phyloP scores from a whole-genome alignment of 495 filamentous ascomycete genomes.

The Daldinia loculata region DNA sequence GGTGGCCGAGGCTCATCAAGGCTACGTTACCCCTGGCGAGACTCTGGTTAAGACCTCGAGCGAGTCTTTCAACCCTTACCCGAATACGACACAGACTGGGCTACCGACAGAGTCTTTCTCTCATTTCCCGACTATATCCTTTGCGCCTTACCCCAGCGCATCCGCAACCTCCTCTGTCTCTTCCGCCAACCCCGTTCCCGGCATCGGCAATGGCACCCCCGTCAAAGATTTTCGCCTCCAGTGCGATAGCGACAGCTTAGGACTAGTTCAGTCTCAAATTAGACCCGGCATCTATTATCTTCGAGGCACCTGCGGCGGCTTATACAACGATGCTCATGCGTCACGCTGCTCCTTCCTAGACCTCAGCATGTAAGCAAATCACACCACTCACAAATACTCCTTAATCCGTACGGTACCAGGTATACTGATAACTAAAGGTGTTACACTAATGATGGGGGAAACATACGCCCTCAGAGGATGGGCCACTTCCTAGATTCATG shows the following conservation, averaged over 20 bases:
- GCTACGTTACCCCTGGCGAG: not conserved
- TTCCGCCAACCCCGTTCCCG: not conserved
- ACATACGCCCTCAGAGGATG: not conserved
- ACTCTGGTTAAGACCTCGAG: not conserved
- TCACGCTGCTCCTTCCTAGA: conserved; percentile 29
- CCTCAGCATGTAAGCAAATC: conserved; percentile 21
- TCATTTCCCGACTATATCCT: not conserved
- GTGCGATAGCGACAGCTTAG: conserved; percentile 12
- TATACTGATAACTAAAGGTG: conserved; percentile 13
- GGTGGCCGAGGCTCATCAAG: not conserved
- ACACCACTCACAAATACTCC: not conserved
- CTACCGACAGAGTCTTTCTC: not conserved
- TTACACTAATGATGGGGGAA: conserved; percentile 20
- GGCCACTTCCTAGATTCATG: conserved; percentile 13
- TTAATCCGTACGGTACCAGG: too few species aligned
- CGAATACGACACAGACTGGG: not conserved
- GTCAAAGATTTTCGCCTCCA: conserved; percentile 18
- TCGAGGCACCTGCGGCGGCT: conserved; percentile 10
- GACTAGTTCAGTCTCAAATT: conserved; percentile 2
- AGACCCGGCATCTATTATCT: conserved; percentile 19
- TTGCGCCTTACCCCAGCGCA: not conserved
- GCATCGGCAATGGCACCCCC: not conserved
- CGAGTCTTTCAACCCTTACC: not conserved
- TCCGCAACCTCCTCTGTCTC: not conserved
- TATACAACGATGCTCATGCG: conserved; percentile 2